Percentiles rank a stretch among this genome's conserved stretches.
Conservation (phyloP, 345 rosid genomes). For the Eutrema heterophyllum region DNA sequence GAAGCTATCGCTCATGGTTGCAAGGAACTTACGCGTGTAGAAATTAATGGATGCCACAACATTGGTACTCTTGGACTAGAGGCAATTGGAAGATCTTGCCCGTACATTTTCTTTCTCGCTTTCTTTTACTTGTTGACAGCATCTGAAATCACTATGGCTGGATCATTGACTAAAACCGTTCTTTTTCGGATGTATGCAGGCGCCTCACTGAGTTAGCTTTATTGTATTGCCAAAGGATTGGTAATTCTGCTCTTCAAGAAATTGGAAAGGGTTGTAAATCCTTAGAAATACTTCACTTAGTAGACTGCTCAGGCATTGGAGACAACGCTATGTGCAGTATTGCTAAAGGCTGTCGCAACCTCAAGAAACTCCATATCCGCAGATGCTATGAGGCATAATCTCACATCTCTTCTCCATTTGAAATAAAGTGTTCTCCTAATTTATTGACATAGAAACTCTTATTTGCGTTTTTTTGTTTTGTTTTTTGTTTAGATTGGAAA, state of each 20-base stretch:
- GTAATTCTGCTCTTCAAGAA: constrained; percentile 60
- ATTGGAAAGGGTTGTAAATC: constrained; percentile 78
- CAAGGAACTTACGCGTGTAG: constrained; percentile 71
- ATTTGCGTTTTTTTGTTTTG: neutral
- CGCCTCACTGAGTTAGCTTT: constrained; percentile 71
- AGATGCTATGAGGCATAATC: constrained; percentile 77
- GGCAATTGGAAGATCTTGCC: constrained; percentile 78
- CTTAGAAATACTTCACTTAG: constrained; percentile 78
- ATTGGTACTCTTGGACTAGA: constrained; percentile 78
- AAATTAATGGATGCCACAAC: constrained; percentile 89
- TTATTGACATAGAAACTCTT: neutral
- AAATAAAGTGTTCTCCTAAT: neutral
- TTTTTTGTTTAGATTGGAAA: constrained; percentile 54
- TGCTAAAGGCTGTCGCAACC: constrained; percentile 75
- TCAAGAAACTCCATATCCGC: constrained; percentile 87
- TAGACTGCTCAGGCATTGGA: constrained; percentile 79
- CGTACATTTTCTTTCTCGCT: constrained; percentile 38
- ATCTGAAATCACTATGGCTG: neutral
- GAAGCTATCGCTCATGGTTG: constrained; percentile 79
- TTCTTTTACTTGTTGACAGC: neutral
- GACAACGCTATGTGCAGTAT: constrained; percentile 71
- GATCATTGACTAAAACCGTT: neutral
- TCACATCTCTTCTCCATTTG: neutral
- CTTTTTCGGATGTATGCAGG: constrained; percentile 40
- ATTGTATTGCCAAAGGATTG: constrained; percentile 80